These are phyloP conservation scores for Chrysoporthe austroafricana DNA, from an alignment of 2,329 filamentous ascomycete genomes.

Conservation along the genomic window DNA sequence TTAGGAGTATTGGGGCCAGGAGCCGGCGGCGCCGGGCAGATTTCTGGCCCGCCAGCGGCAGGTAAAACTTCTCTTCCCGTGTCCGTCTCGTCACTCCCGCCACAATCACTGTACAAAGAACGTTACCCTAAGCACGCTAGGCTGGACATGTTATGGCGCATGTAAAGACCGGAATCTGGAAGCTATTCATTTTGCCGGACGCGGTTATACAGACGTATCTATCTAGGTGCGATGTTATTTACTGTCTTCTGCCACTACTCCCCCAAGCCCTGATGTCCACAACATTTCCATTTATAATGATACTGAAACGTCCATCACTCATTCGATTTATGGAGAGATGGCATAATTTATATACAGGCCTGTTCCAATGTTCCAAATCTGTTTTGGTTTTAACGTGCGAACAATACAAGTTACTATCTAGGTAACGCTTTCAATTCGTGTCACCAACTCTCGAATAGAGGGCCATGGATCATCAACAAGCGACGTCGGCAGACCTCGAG, in stretches of 20 bases:
- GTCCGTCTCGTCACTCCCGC: conserved; percentile 1
- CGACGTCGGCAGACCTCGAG: not conserved
- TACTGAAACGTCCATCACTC: not conserved
- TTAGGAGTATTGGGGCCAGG: not conserved
- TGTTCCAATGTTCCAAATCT: not conserved
- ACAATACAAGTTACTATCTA: not conserved
- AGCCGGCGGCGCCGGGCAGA: not conserved
- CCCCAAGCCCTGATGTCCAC: too few relatives aligned
- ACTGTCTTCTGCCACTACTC: too few relatives aligned
- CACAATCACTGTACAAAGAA: not conserved
- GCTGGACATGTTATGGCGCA: too few relatives aligned
- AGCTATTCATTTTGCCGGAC: not conserved
- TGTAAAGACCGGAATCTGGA: too few relatives aligned
- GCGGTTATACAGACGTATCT: not conserved
- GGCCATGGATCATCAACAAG: not conserved
- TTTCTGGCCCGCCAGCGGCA: not conserved
- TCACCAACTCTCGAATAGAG: not conserved
- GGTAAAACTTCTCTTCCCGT: not conserved
- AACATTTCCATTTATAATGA: too few relatives aligned
- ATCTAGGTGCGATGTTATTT: too few relatives aligned
- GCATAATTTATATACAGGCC: not conserved
- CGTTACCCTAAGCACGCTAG: not conserved
- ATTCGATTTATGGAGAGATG: not conserved
- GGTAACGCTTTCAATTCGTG: not conserved
- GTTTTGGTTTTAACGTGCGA: not conserved